Evolutionary conservation across 257 asterid species (phyloP), one percentile per base, ranked within the genome.

Genomic region (Salvia splendens): DNA sequence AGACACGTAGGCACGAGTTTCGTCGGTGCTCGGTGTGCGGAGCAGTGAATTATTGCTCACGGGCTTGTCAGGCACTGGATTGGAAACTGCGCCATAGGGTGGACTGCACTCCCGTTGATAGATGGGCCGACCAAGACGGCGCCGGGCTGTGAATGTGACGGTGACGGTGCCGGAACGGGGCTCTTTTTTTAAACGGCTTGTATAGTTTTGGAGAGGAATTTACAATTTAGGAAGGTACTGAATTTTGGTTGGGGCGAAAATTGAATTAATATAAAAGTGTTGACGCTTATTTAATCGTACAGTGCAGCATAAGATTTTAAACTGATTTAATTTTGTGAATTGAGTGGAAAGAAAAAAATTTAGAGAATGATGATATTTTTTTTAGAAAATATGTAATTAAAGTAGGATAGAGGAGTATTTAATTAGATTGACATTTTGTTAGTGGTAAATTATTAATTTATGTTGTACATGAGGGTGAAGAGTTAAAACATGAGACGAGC

Each of bases 11-110:
- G 70, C 96, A 88, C 8, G 99, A 93, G 79, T 93, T 90, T 61
- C 87, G 97, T 15, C 79, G 97, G 71, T 93, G 99, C 61, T 86
- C 95, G 0, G 95, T 90, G 60, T 93, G 99, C 73, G 95, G 97
- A n/a, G 82, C 86, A 1, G 97, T 87, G 73, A 93, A 88, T 70
- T 93, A 93, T 41, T 93, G 99, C 84, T 93, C 99, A 32, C 95
- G 97, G 56, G 97, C 97, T 2, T 93, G 99, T 57, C 99, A 93
- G 71, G 96, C 97, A 58, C 80, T 93, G 68, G 99, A 93, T 69
- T 93, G 99, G 99, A 88, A 88, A 82, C 78, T 78, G 77, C 86
- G 96, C 64, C 99, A 93, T 48, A 93, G 88, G 76, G 81, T 56
- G 55, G 94, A 84, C 80, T 93, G 99, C 67, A 68, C 77, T 0